Evolutionary conservation across 129 eudicot species (phyloP), one percentile per base, ranked within the genome.

Genomic region (Chrysanthemum seticuspe): DNA sequence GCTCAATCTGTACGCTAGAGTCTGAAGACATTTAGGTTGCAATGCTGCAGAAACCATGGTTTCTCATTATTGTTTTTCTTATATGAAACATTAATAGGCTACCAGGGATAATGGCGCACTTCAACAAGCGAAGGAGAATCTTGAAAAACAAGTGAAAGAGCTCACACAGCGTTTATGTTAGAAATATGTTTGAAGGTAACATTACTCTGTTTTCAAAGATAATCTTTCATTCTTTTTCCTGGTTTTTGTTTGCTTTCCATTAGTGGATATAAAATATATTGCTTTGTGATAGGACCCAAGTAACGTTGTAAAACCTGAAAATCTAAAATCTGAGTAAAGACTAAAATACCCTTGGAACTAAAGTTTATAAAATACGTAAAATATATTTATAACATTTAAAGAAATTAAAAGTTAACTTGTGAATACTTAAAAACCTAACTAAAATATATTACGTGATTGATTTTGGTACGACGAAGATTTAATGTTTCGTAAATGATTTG

Each of bases 81-180:
- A 63, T 31, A 23, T 48, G 63, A n/a, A n/a, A n/a, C n/a, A n/a
- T n/a, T n/a, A n/a, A n/a, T 79, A 89, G 98, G 98, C 87, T 66
- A 84, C 98, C 57, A 85, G 76, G 76, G 96, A 93, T 78, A 90
- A 84, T 54, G 96, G 96, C 52, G 89, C 84, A 44, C 98, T 93
- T 11, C 84, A 86, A 81, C 80, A 80, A 79, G 95, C 91, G 34
- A 93, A 93, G 88, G 88, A 84, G 68, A 86, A 84, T 44, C 98
- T 93, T 80, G 97, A 89, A 76, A 88, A 88, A 71, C 85, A 80
- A 74, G 89, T 89, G 79, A 84, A 84, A 86, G 98, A 89, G 61
- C 96, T 93, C 58, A 85, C 92, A 74, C 79, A 83, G 73, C 89
- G 89, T 68, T 62, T 89, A 72, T 96, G 86, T 75, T 82, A 63